Conservation (phyloP, 495 filamentous ascomycete genomes). For the Ramalina intermedia region DNA sequence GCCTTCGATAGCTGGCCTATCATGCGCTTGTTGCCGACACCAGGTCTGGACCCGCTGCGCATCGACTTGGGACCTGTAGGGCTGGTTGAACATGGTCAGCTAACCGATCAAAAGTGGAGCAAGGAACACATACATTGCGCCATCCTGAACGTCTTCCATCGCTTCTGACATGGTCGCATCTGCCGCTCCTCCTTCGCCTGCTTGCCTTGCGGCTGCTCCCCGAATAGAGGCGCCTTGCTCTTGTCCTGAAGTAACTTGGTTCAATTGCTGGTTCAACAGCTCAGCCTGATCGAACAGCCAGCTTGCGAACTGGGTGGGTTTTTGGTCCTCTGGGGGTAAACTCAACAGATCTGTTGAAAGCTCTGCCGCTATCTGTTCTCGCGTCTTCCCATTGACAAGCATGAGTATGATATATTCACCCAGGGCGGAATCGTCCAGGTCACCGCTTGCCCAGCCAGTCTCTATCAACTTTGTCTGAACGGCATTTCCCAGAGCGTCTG, state of each 20-base stretch:
- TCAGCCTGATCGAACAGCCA: constrained; percentile 87
- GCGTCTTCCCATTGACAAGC: constrained; percentile 86
- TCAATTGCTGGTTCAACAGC: constrained; percentile 47
- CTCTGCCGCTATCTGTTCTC: constrained; percentile 77
- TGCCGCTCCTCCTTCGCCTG: constrained; percentile 13
- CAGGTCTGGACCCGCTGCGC: constrained; percentile 49
- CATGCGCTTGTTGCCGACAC: constrained; percentile 52
- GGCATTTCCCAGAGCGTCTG: constrained; percentile 59
- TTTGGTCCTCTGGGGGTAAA: constrained; percentile 67
- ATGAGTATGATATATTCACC: constrained; percentile 94
- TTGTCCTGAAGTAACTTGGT: constrained; percentile 26
- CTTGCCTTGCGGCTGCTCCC: constrained; percentile 9
- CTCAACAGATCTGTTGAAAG: constrained; percentile 78
- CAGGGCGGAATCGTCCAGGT: constrained; percentile 66
- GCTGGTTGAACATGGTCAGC: constrained; percentile 30
- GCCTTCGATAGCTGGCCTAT: constrained; percentile 75
- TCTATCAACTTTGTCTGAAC: constrained; percentile 93
- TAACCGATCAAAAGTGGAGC: background rate
- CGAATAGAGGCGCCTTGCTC: constrained; percentile 16
- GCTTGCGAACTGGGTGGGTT: constrained; percentile 66
- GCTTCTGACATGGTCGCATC: constrained; percentile 64
- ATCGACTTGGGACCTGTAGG: constrained; percentile 93
- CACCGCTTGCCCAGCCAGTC: constrained; percentile 75
- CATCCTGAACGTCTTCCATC: constrained; percentile 25
- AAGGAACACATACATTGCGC: constrained; percentile 50